Conservation (phyloP, 306 rosid species). For the Inga leiocalycina region DNA sequence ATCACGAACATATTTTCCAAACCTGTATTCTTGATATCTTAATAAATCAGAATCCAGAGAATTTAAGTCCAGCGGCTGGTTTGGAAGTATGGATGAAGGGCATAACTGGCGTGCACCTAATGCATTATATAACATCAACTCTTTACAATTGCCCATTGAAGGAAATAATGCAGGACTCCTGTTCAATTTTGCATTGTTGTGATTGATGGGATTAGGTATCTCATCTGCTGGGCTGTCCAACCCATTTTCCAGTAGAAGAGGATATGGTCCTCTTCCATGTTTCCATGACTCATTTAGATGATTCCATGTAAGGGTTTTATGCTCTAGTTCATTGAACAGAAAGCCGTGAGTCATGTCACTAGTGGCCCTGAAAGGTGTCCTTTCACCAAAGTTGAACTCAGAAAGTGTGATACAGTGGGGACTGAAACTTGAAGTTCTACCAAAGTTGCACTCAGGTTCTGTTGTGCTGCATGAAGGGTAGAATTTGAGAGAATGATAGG, state of each 20-base stretch:
- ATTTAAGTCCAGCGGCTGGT: slow-evolving; percentile 33
- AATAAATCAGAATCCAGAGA: slow-evolving; percentile 41
- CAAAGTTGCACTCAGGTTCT: slow-evolving; percentile 39
- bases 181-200: slow-evolving; percentile 33
- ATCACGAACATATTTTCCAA: slow-evolving; percentile 40
- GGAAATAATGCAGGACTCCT: slow-evolving; percentile 32
- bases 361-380: slow-evolving; percentile 37
- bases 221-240: slow-evolving; percentile 31
- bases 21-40: slow-evolving; percentile 41
- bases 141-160: slow-evolving; percentile 34
- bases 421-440: slow-evolving; percentile 37
- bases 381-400: slow-evolving; percentile 35
- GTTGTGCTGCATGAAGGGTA: slow-evolving; percentile 39
- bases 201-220: slow-evolving; percentile 34
- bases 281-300: slow-evolving; percentile 41
- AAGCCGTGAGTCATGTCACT: slow-evolving; percentile 29
- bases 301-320: slow-evolving; percentile 30
- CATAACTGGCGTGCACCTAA: slow-evolving; percentile 30
- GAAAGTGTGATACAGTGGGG: slow-evolving; percentile 42
- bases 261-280: slow-evolving; percentile 38
- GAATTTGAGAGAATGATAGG: slow-evolving; percentile 31
- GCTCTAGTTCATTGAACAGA: slow-evolving; percentile 42
- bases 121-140: slow-evolving; percentile 31
- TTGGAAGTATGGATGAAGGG: slow-evolving; percentile 43
- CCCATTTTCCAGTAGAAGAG: slow-evolving; percentile 56